phyloP scores from a whole-genome alignment of 2,329 filamentous ascomycete species.

The Fusarium coffeatum region DNA sequence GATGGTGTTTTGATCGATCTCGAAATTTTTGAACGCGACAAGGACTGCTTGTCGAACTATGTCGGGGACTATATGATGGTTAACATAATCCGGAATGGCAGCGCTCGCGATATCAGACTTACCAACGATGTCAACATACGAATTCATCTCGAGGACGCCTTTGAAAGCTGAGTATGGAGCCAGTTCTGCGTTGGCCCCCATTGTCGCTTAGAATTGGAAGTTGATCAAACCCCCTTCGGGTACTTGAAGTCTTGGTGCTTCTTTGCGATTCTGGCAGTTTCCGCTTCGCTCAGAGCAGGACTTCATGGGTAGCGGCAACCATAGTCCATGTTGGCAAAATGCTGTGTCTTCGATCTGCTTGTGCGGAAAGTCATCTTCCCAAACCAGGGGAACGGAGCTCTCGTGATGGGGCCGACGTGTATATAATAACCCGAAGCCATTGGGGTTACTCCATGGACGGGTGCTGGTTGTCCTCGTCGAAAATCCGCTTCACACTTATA shows the following conservation, averaged over 20 bases:
- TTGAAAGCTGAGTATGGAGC: neutral
- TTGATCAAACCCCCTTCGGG: neutral
- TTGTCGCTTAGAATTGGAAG: neutral
- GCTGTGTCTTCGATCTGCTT: too few species aligned
- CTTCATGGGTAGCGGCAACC: neutral
- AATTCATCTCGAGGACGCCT: neutral
- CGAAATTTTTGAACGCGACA: fast-evolving
- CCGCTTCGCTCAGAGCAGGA: neutral
- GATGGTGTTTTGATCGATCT: neutral
- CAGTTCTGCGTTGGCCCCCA: neutral
- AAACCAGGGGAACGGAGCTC: too few species aligned
- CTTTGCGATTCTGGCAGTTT: fast-evolving
- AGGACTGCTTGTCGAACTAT: neutral
- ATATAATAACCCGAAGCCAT: neutral
- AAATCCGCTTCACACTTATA: neutral
- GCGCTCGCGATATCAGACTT: neutral
- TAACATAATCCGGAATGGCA: neutral
- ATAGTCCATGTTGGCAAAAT: too few species aligned
- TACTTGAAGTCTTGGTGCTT: neutral
- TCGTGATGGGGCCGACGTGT: too few species aligned
- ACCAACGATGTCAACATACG: neutral
- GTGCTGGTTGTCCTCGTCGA: neutral
- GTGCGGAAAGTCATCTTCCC: too few species aligned
- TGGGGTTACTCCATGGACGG: neutral
- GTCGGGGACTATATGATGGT: fast-evolving